These are phyloP conservation scores for Paxillus ammoniavirescens DNA, from an alignment of 768 basidiomycete genomes.

Conservation along the genomic window DNA sequence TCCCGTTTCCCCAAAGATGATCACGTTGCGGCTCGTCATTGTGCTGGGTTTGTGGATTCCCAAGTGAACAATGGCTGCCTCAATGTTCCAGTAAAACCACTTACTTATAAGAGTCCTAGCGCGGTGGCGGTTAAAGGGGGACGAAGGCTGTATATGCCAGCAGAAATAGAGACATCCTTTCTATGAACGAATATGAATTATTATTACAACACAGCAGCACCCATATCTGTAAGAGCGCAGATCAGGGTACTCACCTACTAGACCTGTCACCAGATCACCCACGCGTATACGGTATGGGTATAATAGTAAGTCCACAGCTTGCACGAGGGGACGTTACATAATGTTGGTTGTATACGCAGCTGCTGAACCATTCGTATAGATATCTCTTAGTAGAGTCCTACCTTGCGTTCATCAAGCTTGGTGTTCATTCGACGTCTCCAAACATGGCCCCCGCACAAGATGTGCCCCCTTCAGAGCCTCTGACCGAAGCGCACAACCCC, in stretches of 20 bases:
- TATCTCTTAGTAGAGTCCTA: too few species aligned
- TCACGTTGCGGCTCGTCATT: conserved; percentile 10
- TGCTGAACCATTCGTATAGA: too few species aligned
- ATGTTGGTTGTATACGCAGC: neutral
- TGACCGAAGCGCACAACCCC: too few species aligned
- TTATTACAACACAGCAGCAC: neutral
- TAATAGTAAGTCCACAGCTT: too few species aligned
- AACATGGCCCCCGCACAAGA: too few species aligned
- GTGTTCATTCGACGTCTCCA: too few species aligned
- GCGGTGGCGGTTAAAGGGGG: too few species aligned
- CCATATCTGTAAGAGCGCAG: neutral
- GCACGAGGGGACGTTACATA: neutral
- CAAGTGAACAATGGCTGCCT: neutral
- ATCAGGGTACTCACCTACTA: neutral
- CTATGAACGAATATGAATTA: neutral
- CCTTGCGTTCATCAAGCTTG: too few species aligned
- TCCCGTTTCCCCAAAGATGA: conserved; percentile 35
- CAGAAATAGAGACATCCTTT: neutral
- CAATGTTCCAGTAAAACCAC: neutral
- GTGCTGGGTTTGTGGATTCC: neutral
- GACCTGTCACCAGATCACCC: too few species aligned
- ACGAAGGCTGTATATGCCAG: neutral
- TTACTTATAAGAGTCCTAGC: neutral
- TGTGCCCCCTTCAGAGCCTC: too few species aligned
- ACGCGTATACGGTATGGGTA: too few species aligned